Conservation (phyloP, 352 stramenopile species). For the Phytophthora fragariaefolia region DNA sequence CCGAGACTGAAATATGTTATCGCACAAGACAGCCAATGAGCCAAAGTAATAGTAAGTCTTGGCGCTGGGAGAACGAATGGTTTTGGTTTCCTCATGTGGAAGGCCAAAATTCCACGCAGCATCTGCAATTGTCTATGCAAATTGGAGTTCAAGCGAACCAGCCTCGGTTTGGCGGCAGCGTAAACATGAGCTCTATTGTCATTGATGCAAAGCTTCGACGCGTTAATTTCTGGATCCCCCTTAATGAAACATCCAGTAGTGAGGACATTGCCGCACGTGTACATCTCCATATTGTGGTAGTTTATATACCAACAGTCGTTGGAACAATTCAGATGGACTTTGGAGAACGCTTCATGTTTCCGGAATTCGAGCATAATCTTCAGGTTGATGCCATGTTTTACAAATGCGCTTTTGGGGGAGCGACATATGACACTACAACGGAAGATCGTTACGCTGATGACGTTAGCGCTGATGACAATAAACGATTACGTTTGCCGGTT, state of each 20-base stretch:
- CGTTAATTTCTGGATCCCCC: slow-evolving; percentile 24
- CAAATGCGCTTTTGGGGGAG: slow-evolving; percentile 22
- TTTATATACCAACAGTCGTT: slow-evolving; percentile 27
- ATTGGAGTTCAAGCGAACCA: slow-evolving; percentile 17
- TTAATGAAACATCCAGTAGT: neutral
- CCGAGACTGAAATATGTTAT: neutral
- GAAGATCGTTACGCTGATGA: neutral
- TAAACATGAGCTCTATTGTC: slow-evolving; percentile 14
- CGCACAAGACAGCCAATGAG: slow-evolving; percentile 24
- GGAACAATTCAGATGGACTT: slow-evolving; percentile 30
- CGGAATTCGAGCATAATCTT: slow-evolving; percentile 14
- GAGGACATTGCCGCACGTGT: neutral
- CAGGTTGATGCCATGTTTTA: slow-evolving; percentile 33
- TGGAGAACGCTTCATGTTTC: slow-evolving; percentile 20
- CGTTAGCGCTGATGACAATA: neutral
- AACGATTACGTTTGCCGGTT: slow-evolving; percentile 19
- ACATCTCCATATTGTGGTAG: slow-evolving; percentile 29
- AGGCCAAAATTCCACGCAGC: neutral
- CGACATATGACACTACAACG: slow-evolving; percentile 8
- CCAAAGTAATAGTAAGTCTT: slow-evolving; percentile 18
- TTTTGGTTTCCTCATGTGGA: slow-evolving; percentile 19
- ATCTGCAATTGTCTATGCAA: slow-evolving; percentile 17
- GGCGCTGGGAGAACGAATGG: slow-evolving; percentile 39
- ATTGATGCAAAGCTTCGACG: slow-evolving; percentile 19
- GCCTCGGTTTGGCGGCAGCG: neutral